Conservation (phyloP, 352 stramenopile genomes). For the Phytophthora idaei region DNA sequence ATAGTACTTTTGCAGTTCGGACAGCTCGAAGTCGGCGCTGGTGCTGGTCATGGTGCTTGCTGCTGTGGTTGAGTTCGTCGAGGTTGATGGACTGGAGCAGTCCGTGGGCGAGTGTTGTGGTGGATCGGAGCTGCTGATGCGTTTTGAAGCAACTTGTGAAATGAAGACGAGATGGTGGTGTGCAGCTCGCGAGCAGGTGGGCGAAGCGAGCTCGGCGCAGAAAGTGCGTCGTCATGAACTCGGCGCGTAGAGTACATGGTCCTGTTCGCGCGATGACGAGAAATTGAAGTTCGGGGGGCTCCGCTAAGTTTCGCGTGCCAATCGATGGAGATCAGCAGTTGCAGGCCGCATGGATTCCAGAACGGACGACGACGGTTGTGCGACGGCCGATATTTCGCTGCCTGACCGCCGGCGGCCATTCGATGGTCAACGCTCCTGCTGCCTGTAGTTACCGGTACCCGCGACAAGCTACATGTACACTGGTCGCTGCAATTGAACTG, state of each 20-base stretch:
- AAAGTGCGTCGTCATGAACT: constrained; percentile 32
- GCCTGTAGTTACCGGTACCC: constrained; percentile 1
- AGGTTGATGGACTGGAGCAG: not conserved
- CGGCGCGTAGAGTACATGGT: constrained; percentile 24
- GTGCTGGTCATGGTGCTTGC: constrained; percentile 42
- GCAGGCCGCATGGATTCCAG: constrained; percentile 24
- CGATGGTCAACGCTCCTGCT: not conserved
- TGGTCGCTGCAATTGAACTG: constrained; percentile 20
- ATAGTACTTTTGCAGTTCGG: constrained; percentile 87
- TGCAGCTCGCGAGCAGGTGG: constrained; percentile 30
- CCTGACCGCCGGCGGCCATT: constrained; percentile 9
- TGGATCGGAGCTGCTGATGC: constrained; percentile 20
- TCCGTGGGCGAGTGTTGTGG: constrained; percentile 3
- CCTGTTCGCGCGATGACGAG: constrained; percentile 27
- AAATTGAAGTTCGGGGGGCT: constrained; percentile 34
- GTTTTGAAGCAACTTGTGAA: constrained; percentile 42
- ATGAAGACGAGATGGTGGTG: constrained; percentile 31
- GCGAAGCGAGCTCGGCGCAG: constrained; percentile 26
- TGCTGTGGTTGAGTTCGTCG: constrained; percentile 7
- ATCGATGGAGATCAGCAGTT: constrained; percentile 37
- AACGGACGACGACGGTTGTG: constrained; percentile 31
- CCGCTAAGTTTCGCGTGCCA: constrained; percentile 36
- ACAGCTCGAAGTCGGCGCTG: constrained; percentile 78
- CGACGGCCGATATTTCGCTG: constrained; percentile 26
- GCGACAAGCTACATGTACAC: constrained; percentile 15